phyloP scores from a whole-genome alignment of 164 flowering plant genomes.

The Warburgia ugandensis region DNA sequence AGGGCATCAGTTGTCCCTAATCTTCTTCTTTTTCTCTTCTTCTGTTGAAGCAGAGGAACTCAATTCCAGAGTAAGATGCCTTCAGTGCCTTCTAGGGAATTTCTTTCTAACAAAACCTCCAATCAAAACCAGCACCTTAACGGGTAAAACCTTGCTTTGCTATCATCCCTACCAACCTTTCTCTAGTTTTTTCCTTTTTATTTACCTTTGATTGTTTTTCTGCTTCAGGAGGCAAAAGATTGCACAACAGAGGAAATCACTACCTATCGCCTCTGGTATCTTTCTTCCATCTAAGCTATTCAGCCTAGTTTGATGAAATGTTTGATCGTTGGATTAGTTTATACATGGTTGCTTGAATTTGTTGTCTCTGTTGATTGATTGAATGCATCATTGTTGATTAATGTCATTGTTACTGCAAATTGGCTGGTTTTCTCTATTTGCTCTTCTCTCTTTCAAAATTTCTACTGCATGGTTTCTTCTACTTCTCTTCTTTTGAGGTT shows the following conservation, averaged over 20 bases:
- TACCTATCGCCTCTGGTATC: slow-evolving; percentile 83
- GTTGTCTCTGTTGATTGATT: not conserved
- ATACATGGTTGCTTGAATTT: not conserved
- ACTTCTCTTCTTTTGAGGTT: too few relatives aligned
- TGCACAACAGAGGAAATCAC: slow-evolving; percentile 53
- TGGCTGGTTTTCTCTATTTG: not conserved
- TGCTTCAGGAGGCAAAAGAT: slow-evolving; percentile 47
- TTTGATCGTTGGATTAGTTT: not conserved
- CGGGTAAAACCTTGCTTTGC: not conserved
- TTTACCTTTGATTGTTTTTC: not conserved
- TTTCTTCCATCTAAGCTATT: too few relatives aligned
- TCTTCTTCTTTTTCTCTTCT: not conserved
- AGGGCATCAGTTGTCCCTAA: not conserved
- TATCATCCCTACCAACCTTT: too few relatives aligned
- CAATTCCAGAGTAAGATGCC: too few relatives aligned
- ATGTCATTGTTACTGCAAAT: too few relatives aligned
- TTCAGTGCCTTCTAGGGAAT: slow-evolving; percentile 3
- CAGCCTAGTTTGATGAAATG: too few relatives aligned
- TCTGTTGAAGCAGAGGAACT: too few relatives aligned
- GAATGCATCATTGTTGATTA: too few relatives aligned
- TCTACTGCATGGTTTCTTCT: too few relatives aligned
- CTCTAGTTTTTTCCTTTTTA: not conserved
- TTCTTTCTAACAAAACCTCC: not conserved
- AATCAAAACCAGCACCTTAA: slow-evolving; percentile 4
- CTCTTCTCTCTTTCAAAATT: not conserved